Conservation (phyloP, 2,329 filamentous ascomycete genomes). For the Talaromyces sp. region DNA sequence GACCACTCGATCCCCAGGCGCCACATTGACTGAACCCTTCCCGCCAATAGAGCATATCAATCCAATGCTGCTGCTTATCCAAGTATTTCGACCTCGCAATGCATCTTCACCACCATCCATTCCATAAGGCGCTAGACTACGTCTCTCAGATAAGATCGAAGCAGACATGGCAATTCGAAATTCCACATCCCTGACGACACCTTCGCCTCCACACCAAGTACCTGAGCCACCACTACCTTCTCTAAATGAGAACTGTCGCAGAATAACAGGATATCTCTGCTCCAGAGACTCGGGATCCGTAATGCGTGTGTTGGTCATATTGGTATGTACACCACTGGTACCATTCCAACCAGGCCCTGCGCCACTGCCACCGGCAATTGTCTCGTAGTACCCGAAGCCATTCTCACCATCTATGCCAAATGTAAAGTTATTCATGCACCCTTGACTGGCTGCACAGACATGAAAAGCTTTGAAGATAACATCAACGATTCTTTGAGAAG, state of each 20-base stretch:
- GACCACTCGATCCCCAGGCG: conserved; percentile 4
- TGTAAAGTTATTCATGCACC: conserved; percentile 71
- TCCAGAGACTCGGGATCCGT: conserved; percentile 80
- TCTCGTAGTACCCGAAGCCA: conserved; percentile 76
- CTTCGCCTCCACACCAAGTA: conserved; percentile 69
- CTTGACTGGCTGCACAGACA: conserved; percentile 72
- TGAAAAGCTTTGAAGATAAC: conserved; percentile 74
- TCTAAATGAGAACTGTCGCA: conserved; percentile 69
- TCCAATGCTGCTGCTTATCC: background rate
- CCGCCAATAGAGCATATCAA: background rate
- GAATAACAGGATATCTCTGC: conserved; percentile 70
- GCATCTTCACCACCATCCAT: conserved; percentile 77
- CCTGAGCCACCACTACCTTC: conserved; percentile 65
- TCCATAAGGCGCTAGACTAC: conserved; percentile 75
- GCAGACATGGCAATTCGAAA: conserved; percentile 76
- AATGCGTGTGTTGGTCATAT: conserved; percentile 84
- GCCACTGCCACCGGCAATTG: conserved; percentile 74
- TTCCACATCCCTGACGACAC: conserved; percentile 76
- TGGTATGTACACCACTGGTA: conserved; percentile 72
- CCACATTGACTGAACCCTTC: background rate
- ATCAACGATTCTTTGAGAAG: conserved; percentile 73
- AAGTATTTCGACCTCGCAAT: conserved; percentile 64
- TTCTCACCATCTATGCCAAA: conserved; percentile 17
- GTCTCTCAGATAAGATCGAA: conserved; percentile 70
- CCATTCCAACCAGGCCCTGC: conserved; percentile 73